Evolutionary conservation across 495 filamentous ascomycete species (phyloP).

Genomic region (Hypoxylon fragiforme): DNA sequence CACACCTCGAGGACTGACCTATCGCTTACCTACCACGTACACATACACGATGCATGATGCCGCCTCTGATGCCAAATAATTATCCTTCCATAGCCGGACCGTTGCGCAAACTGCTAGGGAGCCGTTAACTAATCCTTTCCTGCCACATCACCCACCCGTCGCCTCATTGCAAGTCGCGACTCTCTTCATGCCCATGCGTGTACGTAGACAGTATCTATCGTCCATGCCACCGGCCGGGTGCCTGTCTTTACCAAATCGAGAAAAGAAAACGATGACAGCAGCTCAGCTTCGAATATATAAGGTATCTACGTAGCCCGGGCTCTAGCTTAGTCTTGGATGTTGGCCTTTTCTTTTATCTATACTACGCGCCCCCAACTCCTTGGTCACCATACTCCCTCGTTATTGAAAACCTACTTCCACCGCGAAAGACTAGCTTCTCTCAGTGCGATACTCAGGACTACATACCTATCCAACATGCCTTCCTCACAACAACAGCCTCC

Average conservation of each 20-base stretch:
- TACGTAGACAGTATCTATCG: slow-evolving; percentile 25
- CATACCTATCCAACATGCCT: slow-evolving; percentile 33
- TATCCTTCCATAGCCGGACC: slow-evolving; percentile 42
- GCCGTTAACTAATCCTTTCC: slow-evolving; percentile 45
- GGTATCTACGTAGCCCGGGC: slow-evolving; percentile 22
- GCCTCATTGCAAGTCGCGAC: slow-evolving; percentile 30
- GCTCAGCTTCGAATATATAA: slow-evolving; percentile 29
- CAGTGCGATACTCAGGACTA: slow-evolving; percentile 12
- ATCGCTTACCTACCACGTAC: slow-evolving; percentile 30
- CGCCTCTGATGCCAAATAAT: slow-evolving; percentile 45
- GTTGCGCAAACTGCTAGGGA: slow-evolving; percentile 50
- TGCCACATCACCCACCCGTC: slow-evolving; percentile 47
- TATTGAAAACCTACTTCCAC: not conserved
- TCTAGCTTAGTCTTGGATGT: slow-evolving; percentile 10
- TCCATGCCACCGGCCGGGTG: slow-evolving; percentile 32
- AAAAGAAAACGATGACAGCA: slow-evolving; percentile 16
- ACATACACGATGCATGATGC: slow-evolving; percentile 49
- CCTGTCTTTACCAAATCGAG: slow-evolving; percentile 33
- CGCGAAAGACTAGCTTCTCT: slow-evolving; percentile 15
- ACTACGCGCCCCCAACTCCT: slow-evolving; percentile 13
- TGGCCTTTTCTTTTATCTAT: slow-evolving; percentile 13
- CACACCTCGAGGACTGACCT: slow-evolving; percentile 7
- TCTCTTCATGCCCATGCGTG: slow-evolving; percentile 29
- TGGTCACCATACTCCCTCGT: not conserved
- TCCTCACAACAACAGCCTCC: slow-evolving; percentile 29